Evolutionary conservation across 768 basidiomycete species (phyloP), one percentile per base, ranked within the genome.

Genomic region (Gautieria morchelliformis): DNA sequence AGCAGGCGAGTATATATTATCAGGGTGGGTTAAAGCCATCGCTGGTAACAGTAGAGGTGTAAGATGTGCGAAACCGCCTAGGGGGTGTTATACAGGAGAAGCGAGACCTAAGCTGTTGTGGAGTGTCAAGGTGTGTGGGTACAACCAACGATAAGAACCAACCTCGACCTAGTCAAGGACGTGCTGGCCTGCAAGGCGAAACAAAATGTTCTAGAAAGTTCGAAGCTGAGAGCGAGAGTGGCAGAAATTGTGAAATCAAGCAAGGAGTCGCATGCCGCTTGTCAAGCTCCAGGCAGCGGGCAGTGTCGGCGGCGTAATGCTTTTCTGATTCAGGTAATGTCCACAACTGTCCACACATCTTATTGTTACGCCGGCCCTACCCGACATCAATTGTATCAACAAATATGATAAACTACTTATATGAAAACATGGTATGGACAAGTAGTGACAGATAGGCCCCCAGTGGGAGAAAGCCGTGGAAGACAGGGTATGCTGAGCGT

Each of bases 141-240:
- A 37, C 35, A 44, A 44, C 24, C n/a, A 12, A 49, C 20, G 42
- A 44, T 41, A n/a, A 41, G 40, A 49, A 52, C 51, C 11, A 52
- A 52, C 51, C 51, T 52, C 51, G 20, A 40, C 51, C 51, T 52
- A 37, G 35, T 14, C 27, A 5, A 14, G 35, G 35, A 49, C 30
- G 20, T 40, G 45, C 22, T 30, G 55, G 56, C 56, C 56, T 57
- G 27, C 56, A 57, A 50, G 56, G 33, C 45, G 24, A 30, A 33
- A 57, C 30, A 48, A 40, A 27, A 5, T 48, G 47, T 9, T 50
- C 14, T 22, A 33, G 45, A 57, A 33, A 57, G 42, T 22, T 35
- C 14, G 46, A 50, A 50, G 42, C 14, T n/a, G 37, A 57, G 30
- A 49, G 41, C 20, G n/a, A 30, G 50, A 30, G 19, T 40, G 27